Evolutionary conservation across 345 rosid genomes (phyloP).

Genomic region (Ailanthus altissimus): DNA sequence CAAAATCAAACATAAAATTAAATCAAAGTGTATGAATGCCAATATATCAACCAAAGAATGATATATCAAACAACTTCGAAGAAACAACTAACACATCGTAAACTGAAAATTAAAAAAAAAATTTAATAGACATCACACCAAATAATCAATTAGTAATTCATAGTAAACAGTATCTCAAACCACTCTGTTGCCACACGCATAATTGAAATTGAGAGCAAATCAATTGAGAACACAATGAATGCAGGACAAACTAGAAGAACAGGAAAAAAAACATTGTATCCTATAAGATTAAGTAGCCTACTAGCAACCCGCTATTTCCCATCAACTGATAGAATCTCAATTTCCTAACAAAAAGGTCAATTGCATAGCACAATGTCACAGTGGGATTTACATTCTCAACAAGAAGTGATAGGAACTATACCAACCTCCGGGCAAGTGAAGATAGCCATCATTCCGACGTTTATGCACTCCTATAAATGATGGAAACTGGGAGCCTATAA

Average conservation of each 20-base stretch:
- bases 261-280: neutral
- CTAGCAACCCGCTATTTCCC: neutral
- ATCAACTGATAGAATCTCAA: neutral
- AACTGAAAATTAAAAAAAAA: neutral
- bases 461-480: conserved; percentile 40
- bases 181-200: neutral
- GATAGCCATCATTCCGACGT: conserved; percentile 46
- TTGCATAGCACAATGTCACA: neutral
- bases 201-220: neutral
- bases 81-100: neutral
- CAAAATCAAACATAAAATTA: neutral
- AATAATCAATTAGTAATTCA: neutral
- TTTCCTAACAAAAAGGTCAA: conserved; percentile 5
- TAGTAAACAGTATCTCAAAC: neutral
- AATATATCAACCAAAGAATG: neutral
- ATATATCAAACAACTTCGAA: neutral
- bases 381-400: neutral
- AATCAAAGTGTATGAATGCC: neutral
- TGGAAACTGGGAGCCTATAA: conserved; percentile 45
- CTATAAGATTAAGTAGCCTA: neutral
- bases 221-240: neutral
- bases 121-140: neutral
- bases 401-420: conserved; percentile 25
- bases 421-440: conserved; percentile 56
- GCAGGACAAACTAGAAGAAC: neutral